Conservation (phyloP, 306 rosid genomes). For the Vachellia pachyceras region DNA sequence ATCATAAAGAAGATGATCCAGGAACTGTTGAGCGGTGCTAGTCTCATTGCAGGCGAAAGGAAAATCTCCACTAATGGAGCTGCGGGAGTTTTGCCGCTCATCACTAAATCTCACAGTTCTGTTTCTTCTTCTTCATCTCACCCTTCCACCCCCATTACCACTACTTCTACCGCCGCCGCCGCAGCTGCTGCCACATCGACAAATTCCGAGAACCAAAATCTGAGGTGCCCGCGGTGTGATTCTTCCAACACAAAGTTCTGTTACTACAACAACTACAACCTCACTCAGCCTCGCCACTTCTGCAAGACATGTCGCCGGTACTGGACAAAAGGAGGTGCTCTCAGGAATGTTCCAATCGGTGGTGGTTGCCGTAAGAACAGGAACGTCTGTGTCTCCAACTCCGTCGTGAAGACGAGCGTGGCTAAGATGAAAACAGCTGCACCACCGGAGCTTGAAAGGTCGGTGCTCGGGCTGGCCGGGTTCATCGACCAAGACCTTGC, state of each 20-base stretch:
- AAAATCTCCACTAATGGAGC: conserved; percentile 63
- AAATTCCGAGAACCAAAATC: conserved; percentile 55
- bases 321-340: conserved; percentile 89
- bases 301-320: conserved; percentile 98
- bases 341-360: conserved; percentile 74
- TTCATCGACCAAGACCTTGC: conserved; percentile 51
- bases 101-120: neutral
- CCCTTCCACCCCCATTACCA: conserved; percentile 31
- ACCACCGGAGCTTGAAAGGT: conserved; percentile 59
- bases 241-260: conserved; percentile 92
- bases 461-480: conserved; percentile 44
- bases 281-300: conserved; percentile 98
- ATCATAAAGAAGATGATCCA: conserved; percentile 76
- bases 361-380: conserved; percentile 83
- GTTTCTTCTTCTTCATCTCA: neutral
- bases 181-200: conserved; percentile 36
- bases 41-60: conserved; percentile 56
- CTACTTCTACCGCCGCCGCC: neutral
- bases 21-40: conserved; percentile 79
- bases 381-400: conserved; percentile 38
- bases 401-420: conserved; percentile 40
- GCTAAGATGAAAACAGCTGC: conserved; percentile 61
- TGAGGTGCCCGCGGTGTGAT: conserved; percentile 81
- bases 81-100: too few relatives aligned
- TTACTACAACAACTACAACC: conserved; percentile 91